phyloP scores from a whole-genome alignment of 306 rosid genomes.

The Trifolium subterraneum region DNA sequence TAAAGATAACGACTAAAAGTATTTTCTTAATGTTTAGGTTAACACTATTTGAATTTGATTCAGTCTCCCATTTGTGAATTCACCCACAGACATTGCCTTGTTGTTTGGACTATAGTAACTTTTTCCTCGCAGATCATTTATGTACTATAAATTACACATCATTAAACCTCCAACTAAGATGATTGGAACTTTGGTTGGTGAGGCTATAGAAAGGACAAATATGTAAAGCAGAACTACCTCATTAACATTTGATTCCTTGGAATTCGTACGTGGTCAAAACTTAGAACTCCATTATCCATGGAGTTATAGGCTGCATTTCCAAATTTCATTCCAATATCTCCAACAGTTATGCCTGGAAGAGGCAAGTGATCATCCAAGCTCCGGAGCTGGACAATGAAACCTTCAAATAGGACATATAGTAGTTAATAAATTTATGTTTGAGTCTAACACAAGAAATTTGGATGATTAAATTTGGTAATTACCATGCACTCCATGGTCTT shows the following conservation, averaged over 20 bases:
- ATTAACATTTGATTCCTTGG: slow-evolving; percentile 95
- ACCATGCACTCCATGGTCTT: slow-evolving; percentile 89
- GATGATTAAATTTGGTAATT: slow-evolving; percentile 38
- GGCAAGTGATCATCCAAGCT: slow-evolving; percentile 92
- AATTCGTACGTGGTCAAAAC: slow-evolving; percentile 81
- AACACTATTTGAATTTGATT: neutral
- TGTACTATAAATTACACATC: slow-evolving; percentile 14
- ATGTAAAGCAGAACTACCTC: slow-evolving; percentile 60
- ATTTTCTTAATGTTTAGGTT: neutral
- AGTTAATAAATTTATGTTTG: slow-evolving; percentile 27
- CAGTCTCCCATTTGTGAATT: slow-evolving; percentile 2
- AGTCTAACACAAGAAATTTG: slow-evolving; percentile 20
- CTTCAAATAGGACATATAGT: slow-evolving; percentile 50
- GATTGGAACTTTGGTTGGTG: neutral
- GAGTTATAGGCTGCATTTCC: slow-evolving; percentile 90
- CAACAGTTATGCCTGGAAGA: slow-evolving; percentile 86
- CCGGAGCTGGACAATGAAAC: slow-evolving; percentile 94
- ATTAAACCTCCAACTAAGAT: neutral
- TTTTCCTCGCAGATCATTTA: neutral
- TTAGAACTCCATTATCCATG: slow-evolving; percentile 92
- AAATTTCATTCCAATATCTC: slow-evolving; percentile 94
- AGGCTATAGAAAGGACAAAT: slow-evolving; percentile 17
- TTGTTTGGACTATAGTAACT: neutral
- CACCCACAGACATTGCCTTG: neutral
- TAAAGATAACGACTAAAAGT: slow-evolving; percentile 3